phyloP scores from a whole-genome alignment of 441 rosid genomes.

The Gossypium lobatum region DNA sequence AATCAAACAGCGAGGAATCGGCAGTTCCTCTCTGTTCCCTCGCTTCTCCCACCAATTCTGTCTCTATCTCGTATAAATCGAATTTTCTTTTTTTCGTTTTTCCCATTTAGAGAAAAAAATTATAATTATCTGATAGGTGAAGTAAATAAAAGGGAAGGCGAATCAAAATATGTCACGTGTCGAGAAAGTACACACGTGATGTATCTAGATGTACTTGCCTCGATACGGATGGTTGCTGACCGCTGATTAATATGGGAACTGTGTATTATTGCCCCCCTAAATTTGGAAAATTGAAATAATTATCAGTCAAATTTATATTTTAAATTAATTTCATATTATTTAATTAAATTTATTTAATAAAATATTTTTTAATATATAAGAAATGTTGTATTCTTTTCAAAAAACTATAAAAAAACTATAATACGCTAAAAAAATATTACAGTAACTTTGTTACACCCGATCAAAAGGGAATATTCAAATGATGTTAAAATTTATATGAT shows the following conservation, averaged over 20 bases:
- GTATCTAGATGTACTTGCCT: conserved; percentile 12
- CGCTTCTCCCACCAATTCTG: conserved; percentile 3
- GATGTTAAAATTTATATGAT: too few relatives aligned
- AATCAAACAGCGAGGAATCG: conserved; percentile 21
- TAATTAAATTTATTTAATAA: too few relatives aligned
- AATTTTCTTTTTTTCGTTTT: neutral
- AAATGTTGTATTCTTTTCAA: too few relatives aligned
- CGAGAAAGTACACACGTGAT: neutral
- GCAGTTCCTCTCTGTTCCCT: conserved; percentile 22
- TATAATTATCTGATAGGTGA: conserved; percentile 7
- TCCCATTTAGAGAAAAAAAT: neutral
- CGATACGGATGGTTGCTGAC: conserved; percentile 9
- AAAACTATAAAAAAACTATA: too few relatives aligned
- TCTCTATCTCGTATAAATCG: conserved; percentile 15
- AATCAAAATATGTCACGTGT: conserved; percentile 24
- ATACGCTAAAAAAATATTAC: too few relatives aligned
- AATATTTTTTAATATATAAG: too few relatives aligned
- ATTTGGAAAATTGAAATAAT: neutral
- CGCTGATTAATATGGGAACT: neutral
- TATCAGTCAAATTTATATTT: too few relatives aligned
- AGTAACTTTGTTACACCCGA: too few relatives aligned
- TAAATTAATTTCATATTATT: too few relatives aligned
- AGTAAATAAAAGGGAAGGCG: conserved; percentile 8
- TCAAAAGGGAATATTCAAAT: too few relatives aligned
- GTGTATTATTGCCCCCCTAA: neutral